Conservation (phyloP, 768 basidiomycete genomes). For the Hygrocybe coccinea region DNA sequence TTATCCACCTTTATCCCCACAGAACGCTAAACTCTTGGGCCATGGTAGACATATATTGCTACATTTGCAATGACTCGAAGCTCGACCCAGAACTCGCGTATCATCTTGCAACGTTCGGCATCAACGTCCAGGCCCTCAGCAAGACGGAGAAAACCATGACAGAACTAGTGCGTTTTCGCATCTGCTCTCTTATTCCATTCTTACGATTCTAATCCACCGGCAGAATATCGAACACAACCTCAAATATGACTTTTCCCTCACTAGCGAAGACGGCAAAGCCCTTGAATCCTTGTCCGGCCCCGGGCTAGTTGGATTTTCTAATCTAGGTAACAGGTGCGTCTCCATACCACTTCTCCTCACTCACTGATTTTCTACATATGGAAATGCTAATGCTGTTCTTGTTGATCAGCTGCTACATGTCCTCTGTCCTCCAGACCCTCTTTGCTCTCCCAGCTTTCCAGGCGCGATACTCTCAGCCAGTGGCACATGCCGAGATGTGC, state of each 20-base stretch:
- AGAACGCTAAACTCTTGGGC: not conserved
- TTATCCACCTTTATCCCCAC: not conserved
- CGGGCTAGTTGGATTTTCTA: conserved; percentile 82
- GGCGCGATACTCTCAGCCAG: conserved; percentile 63
- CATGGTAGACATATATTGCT: conserved; percentile 82
- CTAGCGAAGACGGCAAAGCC: conserved; percentile 79
- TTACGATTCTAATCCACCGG: conserved; percentile 19
- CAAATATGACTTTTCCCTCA: conserved; percentile 89
- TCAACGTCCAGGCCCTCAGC: conserved; percentile 71
- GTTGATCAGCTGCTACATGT: conserved; percentile 84
- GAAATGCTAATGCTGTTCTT: not conserved
- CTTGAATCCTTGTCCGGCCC: conserved; percentile 85
- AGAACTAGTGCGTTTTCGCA: conserved; percentile 59
- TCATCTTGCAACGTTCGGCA: conserved; percentile 81
- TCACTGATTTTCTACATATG: not conserved
- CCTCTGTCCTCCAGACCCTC: conserved; percentile 81
- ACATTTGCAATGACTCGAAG: conserved; percentile 79
- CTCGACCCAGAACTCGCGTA: conserved; percentile 66
- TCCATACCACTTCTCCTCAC: not conserved
- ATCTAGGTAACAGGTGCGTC: conserved; percentile 79
- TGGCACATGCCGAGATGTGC: conserved; percentile 45
- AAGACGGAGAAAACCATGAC: conserved; percentile 98
- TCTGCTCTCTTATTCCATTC: not conserved
- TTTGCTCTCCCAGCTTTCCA: conserved; percentile 80
- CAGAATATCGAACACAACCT: conserved; percentile 96